Evolutionary conservation across 2,329 filamentous ascomycete species (phyloP).

Genomic region (Ophiosphaerella herpotricha): DNA sequence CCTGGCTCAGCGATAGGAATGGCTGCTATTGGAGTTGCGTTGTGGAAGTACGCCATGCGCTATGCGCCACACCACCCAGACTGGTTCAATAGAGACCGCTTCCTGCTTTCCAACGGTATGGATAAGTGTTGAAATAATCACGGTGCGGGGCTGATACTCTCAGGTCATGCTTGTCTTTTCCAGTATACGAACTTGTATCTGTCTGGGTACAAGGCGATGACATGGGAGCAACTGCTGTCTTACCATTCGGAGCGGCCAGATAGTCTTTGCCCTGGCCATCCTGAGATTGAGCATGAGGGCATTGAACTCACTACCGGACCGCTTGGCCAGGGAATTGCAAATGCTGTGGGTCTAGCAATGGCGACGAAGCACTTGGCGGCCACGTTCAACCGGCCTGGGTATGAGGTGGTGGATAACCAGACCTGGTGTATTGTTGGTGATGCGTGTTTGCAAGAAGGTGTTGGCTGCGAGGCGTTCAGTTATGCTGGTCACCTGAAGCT

Average conservation of each 20-base stretch:
- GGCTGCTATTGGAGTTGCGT: conserved; percentile 64
- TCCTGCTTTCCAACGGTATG: conserved; percentile 63
- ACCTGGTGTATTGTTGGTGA: conserved; percentile 61
- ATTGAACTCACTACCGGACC: conserved; percentile 65
- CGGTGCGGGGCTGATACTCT: not conserved
- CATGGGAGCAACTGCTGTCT: conserved; percentile 60
- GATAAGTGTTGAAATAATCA: not conserved
- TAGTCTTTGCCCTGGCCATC: conserved; percentile 59
- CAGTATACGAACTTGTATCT: conserved; percentile 60
- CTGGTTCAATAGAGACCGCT: conserved; percentile 67
- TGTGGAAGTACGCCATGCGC: conserved; percentile 67
- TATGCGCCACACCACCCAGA: conserved; percentile 61
- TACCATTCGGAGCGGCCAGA: conserved; percentile 56
- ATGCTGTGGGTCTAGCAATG: conserved; percentile 58
- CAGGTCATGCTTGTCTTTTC: conserved; percentile 57
- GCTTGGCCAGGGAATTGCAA: conserved; percentile 63
- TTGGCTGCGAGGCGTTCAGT: conserved; percentile 61
- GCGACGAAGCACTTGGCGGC: conserved; percentile 56
- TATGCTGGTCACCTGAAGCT: conserved; percentile 61
- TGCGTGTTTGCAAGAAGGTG: conserved; percentile 64
- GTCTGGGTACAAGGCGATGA: conserved; percentile 59
- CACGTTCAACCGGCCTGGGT: conserved; percentile 60
- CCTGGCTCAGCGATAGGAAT: conserved; percentile 59
- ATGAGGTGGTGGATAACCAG: conserved; percentile 55
- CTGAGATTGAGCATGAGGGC: conserved; percentile 62